phyloP scores from a whole-genome alignment of 768 basidiomycete species.

The Panaeolus cyanescens region DNA sequence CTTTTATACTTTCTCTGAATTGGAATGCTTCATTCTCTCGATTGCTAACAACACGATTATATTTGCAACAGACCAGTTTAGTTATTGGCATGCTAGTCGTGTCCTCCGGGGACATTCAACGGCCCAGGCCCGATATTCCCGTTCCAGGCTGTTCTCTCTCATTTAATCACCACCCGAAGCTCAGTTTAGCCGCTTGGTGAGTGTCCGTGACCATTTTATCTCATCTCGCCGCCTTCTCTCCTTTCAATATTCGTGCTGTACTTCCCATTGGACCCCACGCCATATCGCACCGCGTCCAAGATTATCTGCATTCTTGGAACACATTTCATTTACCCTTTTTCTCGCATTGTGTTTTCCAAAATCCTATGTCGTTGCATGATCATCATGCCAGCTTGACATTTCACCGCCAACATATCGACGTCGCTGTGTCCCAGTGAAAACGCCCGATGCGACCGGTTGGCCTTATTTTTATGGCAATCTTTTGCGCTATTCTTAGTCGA shows the following conservation, averaged over 20 bases:
- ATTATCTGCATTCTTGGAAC: too few species aligned
- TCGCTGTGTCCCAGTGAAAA: not conserved
- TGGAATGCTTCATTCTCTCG: not conserved
- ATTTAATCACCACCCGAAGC: slow-evolving; percentile 9
- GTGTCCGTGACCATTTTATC: not conserved
- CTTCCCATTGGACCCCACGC: not conserved
- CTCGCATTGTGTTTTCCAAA: too few species aligned
- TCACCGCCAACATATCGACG: too few species aligned
- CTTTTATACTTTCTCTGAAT: not conserved
- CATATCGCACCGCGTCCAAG: too few species aligned
- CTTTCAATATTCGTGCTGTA: not conserved
- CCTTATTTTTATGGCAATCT: not conserved
- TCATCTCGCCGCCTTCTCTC: not conserved
- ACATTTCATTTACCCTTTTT: too few species aligned
- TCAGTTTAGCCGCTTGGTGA: slow-evolving; percentile 20
- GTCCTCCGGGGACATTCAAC: not conserved
- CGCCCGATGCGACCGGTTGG: not conserved
- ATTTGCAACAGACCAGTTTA: slow-evolving; percentile 17
- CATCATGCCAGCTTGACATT: too few species aligned
- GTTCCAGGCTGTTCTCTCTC: slow-evolving; percentile 15
- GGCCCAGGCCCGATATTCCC: not conserved
- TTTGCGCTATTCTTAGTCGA: not conserved
- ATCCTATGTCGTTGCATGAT: not conserved
- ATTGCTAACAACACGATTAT: not conserved
- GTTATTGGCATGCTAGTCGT: slow-evolving; percentile 15